Evolutionary conservation across 2,329 filamentous ascomycete species (phyloP).

Genomic region (Fusarium pilosicola): DNA sequence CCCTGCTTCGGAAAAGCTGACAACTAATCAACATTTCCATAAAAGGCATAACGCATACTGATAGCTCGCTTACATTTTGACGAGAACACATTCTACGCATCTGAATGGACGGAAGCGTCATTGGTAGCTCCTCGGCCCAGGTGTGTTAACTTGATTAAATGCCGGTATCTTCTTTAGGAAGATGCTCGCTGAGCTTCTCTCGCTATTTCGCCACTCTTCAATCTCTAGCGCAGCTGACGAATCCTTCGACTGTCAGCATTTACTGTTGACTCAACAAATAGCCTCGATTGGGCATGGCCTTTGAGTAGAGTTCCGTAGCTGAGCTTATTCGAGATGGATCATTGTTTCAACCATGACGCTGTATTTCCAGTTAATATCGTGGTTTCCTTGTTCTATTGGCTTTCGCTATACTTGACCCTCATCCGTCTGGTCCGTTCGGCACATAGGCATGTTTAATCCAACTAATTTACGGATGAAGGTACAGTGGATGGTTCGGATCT

Average conservation of each 20-base stretch:
- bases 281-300: neutral
- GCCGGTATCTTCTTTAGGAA: neutral
- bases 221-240: neutral
- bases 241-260: neutral
- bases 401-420: neutral
- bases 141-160: neutral
- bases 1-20: neutral
- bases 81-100: too few relatives aligned
- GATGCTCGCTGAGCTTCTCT: neutral
- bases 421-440: neutral
- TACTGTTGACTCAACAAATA: slow-evolving; percentile 1
- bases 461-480: neutral
- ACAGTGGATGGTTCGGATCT: neutral
- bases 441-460: neutral
- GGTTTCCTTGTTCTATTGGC: neutral
- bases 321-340: neutral
- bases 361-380: neutral
- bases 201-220: too few relatives aligned
- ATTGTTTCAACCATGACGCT: neutral
- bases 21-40: neutral
- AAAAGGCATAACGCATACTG: neutral
- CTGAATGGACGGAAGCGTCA: neutral
- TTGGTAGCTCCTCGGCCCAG: neutral
- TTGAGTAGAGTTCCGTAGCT: neutral
- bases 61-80: neutral